Evolutionary conservation across 2,329 filamentous ascomycete species (phyloP).

Genomic region (Laburnicola sp.): DNA sequence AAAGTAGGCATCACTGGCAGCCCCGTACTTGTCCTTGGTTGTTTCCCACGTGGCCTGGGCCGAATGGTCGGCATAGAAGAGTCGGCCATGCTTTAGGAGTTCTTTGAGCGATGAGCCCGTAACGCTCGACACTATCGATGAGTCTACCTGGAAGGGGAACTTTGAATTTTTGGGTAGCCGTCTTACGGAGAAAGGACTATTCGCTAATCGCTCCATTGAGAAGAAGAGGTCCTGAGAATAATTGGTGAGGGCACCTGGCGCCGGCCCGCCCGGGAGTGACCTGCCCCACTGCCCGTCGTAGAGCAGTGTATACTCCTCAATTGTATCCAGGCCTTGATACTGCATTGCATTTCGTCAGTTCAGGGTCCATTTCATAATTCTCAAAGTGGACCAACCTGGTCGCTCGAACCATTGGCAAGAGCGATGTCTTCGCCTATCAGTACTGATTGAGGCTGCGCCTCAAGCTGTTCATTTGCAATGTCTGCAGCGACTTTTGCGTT

Average conservation of each 20-base stretch:
- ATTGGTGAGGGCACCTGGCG: conserved; percentile 16
- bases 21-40: conserved; percentile 40
- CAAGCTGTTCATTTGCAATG: not conserved
- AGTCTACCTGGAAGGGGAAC: conserved; percentile 9
- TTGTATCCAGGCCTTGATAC: conserved; percentile 2
- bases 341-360: not conserved
- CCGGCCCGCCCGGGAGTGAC: conserved; percentile 1
- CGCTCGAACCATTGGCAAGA: not conserved
- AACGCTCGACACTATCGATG: not conserved
- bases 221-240: conserved; percentile 19
- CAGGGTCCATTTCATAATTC: not conserved
- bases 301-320: conserved; percentile 1
- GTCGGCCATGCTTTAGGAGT: conserved; percentile 43
- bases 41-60: conserved; percentile 38
- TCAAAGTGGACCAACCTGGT: not conserved
- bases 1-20: conserved; percentile 53
- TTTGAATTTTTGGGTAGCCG: conserved; percentile 8
- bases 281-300: conserved; percentile 7
- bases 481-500: conserved; percentile 2
- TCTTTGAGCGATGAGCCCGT: conserved; percentile 25
- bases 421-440: not conserved
- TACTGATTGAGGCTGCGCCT: not conserved
- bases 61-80: conserved; percentile 52
- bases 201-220: conserved; percentile 16
- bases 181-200: conserved; percentile 12